phyloP scores from a whole-genome alignment of 495 filamentous ascomycete genomes.

The Diplogelasinospora grovesii region DNA sequence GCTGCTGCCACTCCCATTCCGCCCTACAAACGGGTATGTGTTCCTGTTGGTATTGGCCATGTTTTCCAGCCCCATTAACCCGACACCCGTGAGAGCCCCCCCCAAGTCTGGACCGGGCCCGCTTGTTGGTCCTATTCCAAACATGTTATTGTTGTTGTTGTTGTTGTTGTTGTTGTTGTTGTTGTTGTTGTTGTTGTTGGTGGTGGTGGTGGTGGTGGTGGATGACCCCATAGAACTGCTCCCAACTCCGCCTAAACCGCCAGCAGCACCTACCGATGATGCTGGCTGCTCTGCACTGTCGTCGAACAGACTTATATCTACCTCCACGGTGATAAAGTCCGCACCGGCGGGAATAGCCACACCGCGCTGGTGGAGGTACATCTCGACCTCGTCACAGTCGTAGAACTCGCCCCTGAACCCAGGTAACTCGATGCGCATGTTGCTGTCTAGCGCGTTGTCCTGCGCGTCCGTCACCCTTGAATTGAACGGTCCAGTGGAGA shows the following conservation, averaged over 20 bases:
- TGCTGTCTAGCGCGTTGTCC: slow-evolving; percentile 25
- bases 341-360: slow-evolving; percentile 47
- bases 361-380: slow-evolving; percentile 56
- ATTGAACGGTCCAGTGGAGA: slow-evolving; percentile 36
- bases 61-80: no score
- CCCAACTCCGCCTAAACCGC: no score
- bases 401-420: slow-evolving; percentile 66
- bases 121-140: no score
- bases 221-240: no score
- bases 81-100: no score
- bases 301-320: slow-evolving; percentile 31
- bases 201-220: background rate
- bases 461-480: slow-evolving; percentile 15
- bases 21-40: no score
- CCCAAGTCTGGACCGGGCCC: no score
- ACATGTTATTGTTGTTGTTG: background rate
- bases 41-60: no score
- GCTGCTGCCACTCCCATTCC: no score
- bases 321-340: slow-evolving; percentile 46
- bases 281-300: slow-evolving; percentile 13
- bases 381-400: slow-evolving; percentile 65
- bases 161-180: background rate
- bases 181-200: background rate
- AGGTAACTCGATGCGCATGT: slow-evolving; percentile 36
- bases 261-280: no score